Evolutionary conservation across 2,329 filamentous ascomycete species (phyloP).

Genomic region (Talaromyces sp.): DNA sequence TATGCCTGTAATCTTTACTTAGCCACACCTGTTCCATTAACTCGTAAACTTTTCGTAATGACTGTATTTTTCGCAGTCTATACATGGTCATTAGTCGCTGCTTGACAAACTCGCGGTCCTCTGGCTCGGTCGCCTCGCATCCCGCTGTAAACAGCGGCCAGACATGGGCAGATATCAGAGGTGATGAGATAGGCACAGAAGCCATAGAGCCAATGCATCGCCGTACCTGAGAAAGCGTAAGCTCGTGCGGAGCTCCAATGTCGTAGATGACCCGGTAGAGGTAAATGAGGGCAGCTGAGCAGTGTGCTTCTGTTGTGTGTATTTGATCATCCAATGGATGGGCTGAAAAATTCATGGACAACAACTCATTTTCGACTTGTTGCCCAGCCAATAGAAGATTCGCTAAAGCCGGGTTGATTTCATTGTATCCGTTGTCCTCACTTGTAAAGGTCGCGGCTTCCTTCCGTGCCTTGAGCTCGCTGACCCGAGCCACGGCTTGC

Average conservation of each 20-base stretch:
- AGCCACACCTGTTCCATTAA: conserved; percentile 3
- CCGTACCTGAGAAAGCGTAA: background rate
- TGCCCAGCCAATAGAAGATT: background rate
- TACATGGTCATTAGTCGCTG: background rate
- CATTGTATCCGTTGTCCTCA: background rate
- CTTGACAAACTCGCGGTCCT: background rate
- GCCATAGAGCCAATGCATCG: background rate
- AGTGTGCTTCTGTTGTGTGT: background rate
- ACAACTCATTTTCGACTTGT: background rate
- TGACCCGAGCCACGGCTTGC: background rate
- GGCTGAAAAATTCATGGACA: background rate
- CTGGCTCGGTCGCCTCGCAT: background rate
- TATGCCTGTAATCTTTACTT: background rate
- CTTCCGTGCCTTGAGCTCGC: background rate
- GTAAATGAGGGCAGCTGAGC: background rate
- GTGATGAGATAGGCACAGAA: background rate
- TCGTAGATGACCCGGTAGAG: background rate
- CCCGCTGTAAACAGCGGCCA: background rate
- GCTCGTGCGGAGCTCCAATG: background rate
- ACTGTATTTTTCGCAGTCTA: background rate
- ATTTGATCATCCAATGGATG: background rate
- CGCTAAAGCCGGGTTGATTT: background rate
- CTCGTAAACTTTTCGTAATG: background rate
- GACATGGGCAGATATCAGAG: background rate
- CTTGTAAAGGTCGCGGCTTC: background rate